These are phyloP conservation scores for Trichoderma breve DNA, from an alignment of 2,329 filamentous ascomycete genomes.

Conservation along the genomic window DNA sequence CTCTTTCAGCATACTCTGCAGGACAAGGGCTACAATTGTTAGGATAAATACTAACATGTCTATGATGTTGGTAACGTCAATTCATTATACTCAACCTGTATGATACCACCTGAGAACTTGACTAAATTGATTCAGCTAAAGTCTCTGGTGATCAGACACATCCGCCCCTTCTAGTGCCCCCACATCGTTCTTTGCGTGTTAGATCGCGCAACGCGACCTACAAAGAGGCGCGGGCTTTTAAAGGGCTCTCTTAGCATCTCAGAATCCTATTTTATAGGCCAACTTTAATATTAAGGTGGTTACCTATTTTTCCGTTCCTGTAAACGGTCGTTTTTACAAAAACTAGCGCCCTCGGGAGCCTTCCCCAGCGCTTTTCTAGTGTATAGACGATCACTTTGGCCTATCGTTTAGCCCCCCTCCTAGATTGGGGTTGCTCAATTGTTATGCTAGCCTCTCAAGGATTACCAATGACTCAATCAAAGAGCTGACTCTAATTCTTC, in stretches of 20 bases:
- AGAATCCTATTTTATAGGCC: neutral
- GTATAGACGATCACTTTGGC: neutral
- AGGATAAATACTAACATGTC: neutral
- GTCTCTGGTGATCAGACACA: neutral
- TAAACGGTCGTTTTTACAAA: neutral
- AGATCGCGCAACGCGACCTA: neutral
- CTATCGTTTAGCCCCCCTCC: neutral
- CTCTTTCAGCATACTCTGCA: neutral
- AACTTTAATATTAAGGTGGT: neutral
- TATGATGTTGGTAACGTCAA: neutral
- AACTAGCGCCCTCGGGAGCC: neutral
- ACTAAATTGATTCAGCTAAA: neutral
- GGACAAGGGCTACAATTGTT: neutral
- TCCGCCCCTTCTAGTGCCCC: neutral
- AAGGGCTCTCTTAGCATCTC: neutral
- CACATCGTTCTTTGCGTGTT: neutral
- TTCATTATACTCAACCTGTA: neutral
- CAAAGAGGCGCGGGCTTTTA: neutral
- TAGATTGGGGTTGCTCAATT: neutral
- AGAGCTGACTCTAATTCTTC: neutral
- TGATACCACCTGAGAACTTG: neutral
- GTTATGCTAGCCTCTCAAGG: neutral
- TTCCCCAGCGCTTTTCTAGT: neutral
- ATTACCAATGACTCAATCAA: neutral
- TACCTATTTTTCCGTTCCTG: neutral